Conservation (phyloP, 78 protist genomes). For the Chrysochromulina parva region DNA sequence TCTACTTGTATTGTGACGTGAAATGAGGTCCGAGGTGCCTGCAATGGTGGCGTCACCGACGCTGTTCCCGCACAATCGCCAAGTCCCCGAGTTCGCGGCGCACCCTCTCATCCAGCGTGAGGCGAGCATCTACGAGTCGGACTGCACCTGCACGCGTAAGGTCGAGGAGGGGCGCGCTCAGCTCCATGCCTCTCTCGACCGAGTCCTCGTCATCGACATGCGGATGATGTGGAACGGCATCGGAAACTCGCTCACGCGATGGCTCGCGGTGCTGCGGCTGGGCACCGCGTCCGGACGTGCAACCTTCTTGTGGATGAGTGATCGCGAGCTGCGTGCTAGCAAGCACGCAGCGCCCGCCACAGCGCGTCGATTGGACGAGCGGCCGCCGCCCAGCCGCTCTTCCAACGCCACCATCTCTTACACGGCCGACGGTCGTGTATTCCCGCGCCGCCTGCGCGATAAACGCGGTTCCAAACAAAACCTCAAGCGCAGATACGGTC, state of each 20-base stretch:
- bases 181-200: background rate
- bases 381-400: too few relatives aligned
- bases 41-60: too few relatives aligned
- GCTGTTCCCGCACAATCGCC: too few relatives aligned
- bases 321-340: background rate
- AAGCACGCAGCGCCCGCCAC: too few relatives aligned
- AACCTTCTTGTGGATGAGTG: background rate
- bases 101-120: background rate
- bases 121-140: background rate
- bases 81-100: background rate
- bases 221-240: background rate
- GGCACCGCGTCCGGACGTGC: slow-evolving; percentile 16
- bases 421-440: too few relatives aligned
- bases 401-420: too few relatives aligned
- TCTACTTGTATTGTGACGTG: too few relatives aligned
- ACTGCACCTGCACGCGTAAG: background rate
- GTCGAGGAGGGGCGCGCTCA: background rate
- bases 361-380: too few relatives aligned
- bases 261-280: background rate
- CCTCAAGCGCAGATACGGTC: too few relatives aligned
- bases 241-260: slow-evolving; percentile 3
- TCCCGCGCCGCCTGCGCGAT: too few relatives aligned
- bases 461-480: too few relatives aligned
- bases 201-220: background rate
- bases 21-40: too few relatives aligned